A percentile compares a stretch with the other conserved stretches of the same genome.
Conservation (phyloP, 1,139 yeast genomes). For the Diutina sp. region DNA sequence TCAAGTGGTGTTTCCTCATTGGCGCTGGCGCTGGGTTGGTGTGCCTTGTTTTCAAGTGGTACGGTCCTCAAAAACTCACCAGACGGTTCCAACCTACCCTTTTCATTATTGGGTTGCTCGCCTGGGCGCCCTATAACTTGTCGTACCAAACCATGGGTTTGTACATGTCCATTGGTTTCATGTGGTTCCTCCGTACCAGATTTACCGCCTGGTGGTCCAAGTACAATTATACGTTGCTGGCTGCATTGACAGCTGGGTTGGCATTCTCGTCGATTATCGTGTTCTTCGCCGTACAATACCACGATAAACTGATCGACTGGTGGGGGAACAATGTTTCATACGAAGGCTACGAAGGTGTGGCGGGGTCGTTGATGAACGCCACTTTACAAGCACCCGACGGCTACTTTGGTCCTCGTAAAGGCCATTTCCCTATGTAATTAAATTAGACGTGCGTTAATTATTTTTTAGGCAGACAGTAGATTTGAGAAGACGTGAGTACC, state of each 20-base stretch:
- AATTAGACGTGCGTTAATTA: background rate
- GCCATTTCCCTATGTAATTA: constrained; percentile 16
- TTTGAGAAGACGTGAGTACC: too few species aligned
- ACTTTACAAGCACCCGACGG: constrained; percentile 22
- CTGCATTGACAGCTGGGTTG: constrained; percentile 48
- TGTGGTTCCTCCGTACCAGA: constrained; percentile 36
- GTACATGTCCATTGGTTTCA: constrained; percentile 35
- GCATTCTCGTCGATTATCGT: constrained; percentile 44
- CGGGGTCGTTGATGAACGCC: constrained; percentile 3
- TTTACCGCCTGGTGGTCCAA: constrained; percentile 50
- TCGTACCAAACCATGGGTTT: constrained; percentile 42
- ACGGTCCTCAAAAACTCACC: constrained; percentile 5
- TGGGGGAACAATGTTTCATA: constrained; percentile 45
- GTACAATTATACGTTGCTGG: constrained; percentile 43
- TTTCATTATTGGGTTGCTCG: constrained; percentile 31
- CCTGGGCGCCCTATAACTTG: constrained; percentile 43
- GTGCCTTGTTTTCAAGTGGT: constrained; percentile 25
- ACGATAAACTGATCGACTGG: constrained; percentile 30
- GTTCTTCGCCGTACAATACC: constrained; percentile 41
- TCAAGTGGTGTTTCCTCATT: constrained; percentile 46
- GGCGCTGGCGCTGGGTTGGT: constrained; percentile 55
- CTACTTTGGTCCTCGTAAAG: constrained; percentile 32
- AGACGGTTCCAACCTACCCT: constrained; percentile 34
- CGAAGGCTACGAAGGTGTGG: constrained; percentile 30
- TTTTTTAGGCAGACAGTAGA: background rate